Conservation (phyloP, 345 rosid genomes). For the Mercurialis annua region DNA sequence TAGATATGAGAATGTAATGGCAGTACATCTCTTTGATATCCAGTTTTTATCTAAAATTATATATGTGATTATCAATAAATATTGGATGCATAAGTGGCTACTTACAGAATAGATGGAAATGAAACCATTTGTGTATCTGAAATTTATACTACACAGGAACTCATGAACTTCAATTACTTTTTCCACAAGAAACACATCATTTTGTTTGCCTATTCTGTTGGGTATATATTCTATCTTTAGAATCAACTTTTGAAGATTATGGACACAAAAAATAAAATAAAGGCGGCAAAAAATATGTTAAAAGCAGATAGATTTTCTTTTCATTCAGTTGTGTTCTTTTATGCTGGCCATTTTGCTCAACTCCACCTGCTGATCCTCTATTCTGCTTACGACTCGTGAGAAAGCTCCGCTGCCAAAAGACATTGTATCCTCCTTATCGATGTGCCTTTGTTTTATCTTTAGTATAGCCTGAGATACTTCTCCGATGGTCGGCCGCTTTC, state of each 20-base stretch:
- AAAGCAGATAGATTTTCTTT: neutral
- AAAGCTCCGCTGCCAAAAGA: constrained; percentile 41
- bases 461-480: constrained; percentile 78
- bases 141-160: neutral
- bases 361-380: constrained; percentile 68
- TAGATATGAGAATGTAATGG: constrained; percentile 2
- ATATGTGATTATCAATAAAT: neutral
- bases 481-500: constrained; percentile 72
- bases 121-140: neutral
- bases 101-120: neutral
- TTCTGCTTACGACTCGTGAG: constrained; percentile 62
- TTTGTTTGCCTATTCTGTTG: neutral
- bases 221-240: neutral
- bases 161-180: neutral
- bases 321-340: constrained; percentile 35
- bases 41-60: neutral
- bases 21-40: neutral
- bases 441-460: constrained; percentile 58
- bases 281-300: neutral
- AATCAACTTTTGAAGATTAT: neutral
- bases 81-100: too few species aligned
- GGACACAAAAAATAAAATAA: neutral
- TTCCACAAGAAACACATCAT: neutral
- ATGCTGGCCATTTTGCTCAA: constrained; percentile 48
- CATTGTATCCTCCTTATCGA: constrained; percentile 31